Evolutionary conservation across 768 basidiomycete species (phyloP).

Genomic region (Lyophyllum semitale): DNA sequence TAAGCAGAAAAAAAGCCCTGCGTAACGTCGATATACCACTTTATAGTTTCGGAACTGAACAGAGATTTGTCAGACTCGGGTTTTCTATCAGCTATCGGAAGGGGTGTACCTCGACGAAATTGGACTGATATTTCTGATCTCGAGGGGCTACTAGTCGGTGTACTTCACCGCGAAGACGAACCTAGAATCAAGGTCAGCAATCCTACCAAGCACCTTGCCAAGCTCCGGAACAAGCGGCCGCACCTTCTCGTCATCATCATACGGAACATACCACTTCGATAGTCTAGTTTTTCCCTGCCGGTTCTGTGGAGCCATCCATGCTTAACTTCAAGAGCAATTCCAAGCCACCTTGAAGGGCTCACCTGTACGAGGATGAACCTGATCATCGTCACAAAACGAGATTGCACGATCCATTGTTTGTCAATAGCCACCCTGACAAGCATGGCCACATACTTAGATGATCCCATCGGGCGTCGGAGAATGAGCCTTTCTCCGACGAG

Average conservation of each 20-base stretch:
- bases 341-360: slow-evolving; percentile 14
- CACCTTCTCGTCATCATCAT: slow-evolving; percentile 99
- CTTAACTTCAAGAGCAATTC: background rate
- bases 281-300: slow-evolving; percentile 97
- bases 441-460: slow-evolving; percentile 8
- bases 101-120: slow-evolving; percentile 89
- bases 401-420: slow-evolving; percentile 12
- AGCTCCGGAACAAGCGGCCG: slow-evolving; percentile 1
- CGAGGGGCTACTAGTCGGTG: slow-evolving; percentile 94
- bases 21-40: slow-evolving; percentile 94
- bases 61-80: slow-evolving; percentile 6
- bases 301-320: slow-evolving; percentile 57
- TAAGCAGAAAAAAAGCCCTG: slow-evolving; percentile 96
- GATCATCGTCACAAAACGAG: slow-evolving; percentile 64
- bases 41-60: slow-evolving; percentile 95
- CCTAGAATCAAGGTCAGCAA: slow-evolving; percentile 44
- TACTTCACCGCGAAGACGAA: slow-evolving; percentile 93
- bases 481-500: background rate
- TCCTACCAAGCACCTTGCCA: background rate
- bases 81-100: background rate
- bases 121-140: slow-evolving; percentile 98
- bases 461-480: background rate
- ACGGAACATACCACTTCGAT: slow-evolving; percentile 99
- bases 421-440: slow-evolving; percentile 12
- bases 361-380: slow-evolving; percentile 98